Conservation (phyloP, 116 monocot genomes). For the Thalassia testudinum region DNA sequence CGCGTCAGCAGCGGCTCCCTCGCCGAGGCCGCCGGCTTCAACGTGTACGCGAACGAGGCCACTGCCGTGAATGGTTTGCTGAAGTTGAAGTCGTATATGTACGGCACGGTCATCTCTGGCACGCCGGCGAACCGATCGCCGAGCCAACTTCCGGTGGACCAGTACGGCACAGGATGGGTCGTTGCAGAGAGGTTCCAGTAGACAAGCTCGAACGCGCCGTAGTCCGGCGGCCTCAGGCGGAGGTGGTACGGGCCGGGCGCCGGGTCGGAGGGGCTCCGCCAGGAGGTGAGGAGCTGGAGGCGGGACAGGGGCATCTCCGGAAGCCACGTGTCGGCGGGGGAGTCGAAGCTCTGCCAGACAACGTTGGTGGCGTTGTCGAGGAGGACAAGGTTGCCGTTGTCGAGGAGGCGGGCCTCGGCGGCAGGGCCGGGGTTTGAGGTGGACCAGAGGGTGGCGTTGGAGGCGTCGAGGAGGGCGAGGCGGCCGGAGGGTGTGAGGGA, state of each 20-base stretch:
- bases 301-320: conserved; percentile 28
- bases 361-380: neutral
- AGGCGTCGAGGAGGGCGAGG: conserved; percentile 7
- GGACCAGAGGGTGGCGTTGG: conserved; percentile 16
- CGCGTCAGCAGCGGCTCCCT: conserved; percentile 14
- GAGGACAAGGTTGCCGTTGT: conserved; percentile 45
- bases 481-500: conserved; percentile 11
- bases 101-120: conserved; percentile 58
- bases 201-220: conserved; percentile 49
- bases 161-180: conserved; percentile 15
- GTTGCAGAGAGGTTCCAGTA: conserved; percentile 2
- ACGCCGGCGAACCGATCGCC: conserved; percentile 27
- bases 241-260: conserved; percentile 43
- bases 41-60: conserved; percentile 31
- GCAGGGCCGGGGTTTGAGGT: conserved; percentile 24
- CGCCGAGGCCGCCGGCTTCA: conserved; percentile 2
- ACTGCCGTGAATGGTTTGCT: conserved; percentile 30
- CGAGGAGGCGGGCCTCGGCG: conserved; percentile 16
- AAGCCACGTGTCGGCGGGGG: conserved; percentile 43
- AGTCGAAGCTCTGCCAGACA: conserved; percentile 55
- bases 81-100: conserved; percentile 44
- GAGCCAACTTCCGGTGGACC: conserved; percentile 45
- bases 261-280: conserved; percentile 43
- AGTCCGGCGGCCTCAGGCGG: conserved; percentile 24
- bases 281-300: conserved; percentile 14